Conservation (phyloP, 2,329 filamentous ascomycete species). For the Fusarium duplospermum region DNA sequence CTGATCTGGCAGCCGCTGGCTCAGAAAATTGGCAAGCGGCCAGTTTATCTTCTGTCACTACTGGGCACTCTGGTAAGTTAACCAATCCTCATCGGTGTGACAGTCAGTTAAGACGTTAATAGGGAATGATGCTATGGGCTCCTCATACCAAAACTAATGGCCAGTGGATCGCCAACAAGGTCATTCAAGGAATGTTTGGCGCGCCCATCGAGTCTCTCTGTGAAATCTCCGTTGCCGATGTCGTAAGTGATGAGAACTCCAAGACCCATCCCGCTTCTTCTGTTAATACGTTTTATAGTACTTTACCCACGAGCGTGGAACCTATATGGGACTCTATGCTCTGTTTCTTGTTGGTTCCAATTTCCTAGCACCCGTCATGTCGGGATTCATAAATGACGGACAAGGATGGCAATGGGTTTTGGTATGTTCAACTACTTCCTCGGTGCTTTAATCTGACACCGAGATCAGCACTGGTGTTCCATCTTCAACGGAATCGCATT, state of each 20-base stretch:
- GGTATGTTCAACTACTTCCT: neutral
- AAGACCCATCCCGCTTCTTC: neutral
- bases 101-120: neutral
- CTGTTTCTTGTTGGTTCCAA: slow-evolving; percentile 11
- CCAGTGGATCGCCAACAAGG: slow-evolving; percentile 6
- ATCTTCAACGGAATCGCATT: slow-evolving; percentile 15
- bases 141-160: slow-evolving; percentile 4
- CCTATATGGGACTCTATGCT: slow-evolving; percentile 15
- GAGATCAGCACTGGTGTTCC: slow-evolving; percentile 14
- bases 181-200: slow-evolving; percentile 11
- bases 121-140: slow-evolving; percentile 14
- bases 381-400: slow-evolving; percentile 29
- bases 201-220: slow-evolving; percentile 6
- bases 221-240: neutral
- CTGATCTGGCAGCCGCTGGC: slow-evolving; percentile 49
- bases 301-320: slow-evolving; percentile 19
- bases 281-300: neutral
- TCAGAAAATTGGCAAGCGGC: slow-evolving; percentile 47
- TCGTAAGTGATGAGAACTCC: neutral
- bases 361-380: slow-evolving; percentile 9
- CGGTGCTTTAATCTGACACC: neutral
- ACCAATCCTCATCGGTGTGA: neutral
- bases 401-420: slow-evolving; percentile 26
- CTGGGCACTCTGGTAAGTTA: neutral
- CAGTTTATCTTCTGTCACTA: slow-evolving; percentile 43